Evolutionary conservation across 2,329 filamentous ascomycete genomes (phyloP), one percentile per base, ranked within the genome.

Genomic region (Albophoma yamanashiensis): DNA sequence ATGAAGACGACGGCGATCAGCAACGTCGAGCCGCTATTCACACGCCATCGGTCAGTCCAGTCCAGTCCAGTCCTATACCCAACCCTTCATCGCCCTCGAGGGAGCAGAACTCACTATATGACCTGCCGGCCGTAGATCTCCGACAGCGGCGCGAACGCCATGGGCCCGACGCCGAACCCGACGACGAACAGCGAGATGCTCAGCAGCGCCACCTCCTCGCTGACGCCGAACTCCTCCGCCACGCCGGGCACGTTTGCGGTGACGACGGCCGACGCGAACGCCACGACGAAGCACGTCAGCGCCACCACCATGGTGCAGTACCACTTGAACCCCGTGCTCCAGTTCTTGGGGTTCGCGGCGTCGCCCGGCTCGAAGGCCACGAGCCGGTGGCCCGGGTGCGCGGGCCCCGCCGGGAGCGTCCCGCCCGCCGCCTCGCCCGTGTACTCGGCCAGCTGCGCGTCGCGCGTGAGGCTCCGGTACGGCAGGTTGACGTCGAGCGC

Each of bases 291-390:
- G 68, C 88, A 91, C 1, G 87, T 89, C 27, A 83, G 63, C 1
- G 91, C 89, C 0, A 96, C 90, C 20, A 91, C 85, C 87, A 95
- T 91, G 31, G 91, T 96, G 69, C 84, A 87, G 68, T 87, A 90
- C 89, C 90, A 93, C 74, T 92, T 94, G 72, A 78, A 88, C 1
- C 75, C 77, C 72, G 91, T 91, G 60, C 82, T 84, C 89, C 89
- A 94, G 73, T 93, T 94, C 79, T 93, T 93, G 0, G 91, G 90
- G 68, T 93, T 93, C 64, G 87, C 88, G 0, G 84, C 82, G 70
- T 94, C 90, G 61, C 85, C 76, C 3, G 86, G 80, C 4, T 79
- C 82, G 69, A 94, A 96, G 0, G 77, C 77, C 56, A 87, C 82
- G 4, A 89, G n/a, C 68, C 65, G 53, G 65, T 67, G 6, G 65